Percentiles rank a stretch among this genome's conserved stretches.
phyloP scores from a whole-genome alignment of 345 rosid genomes.

The Durio zibethinus region DNA sequence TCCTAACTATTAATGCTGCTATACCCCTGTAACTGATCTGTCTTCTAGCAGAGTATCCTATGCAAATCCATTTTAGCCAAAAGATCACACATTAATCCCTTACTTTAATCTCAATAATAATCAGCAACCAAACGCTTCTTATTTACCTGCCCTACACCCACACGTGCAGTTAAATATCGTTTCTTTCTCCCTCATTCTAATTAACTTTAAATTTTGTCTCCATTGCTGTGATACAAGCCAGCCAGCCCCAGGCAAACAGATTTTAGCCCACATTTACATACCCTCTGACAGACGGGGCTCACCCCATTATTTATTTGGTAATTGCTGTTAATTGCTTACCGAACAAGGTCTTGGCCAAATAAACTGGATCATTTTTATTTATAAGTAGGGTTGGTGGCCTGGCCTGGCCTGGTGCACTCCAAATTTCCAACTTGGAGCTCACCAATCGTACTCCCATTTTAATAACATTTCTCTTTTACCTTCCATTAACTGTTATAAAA shows the following conservation, averaged over 20 bases:
- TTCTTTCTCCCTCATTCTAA: neutral
- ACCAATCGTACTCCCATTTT: constrained; percentile 5
- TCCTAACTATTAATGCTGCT: too few relatives aligned
- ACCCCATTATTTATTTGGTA: neutral
- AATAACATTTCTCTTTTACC: constrained; percentile 8
- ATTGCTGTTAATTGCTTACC: too few relatives aligned
- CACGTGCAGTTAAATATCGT: constrained; percentile 3
- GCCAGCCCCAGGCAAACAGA: too few relatives aligned
- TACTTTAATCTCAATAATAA: neutral
- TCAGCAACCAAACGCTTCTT: neutral
- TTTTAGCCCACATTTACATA: neutral
- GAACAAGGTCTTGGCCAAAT: constrained; percentile 13
- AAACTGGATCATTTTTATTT: neutral
- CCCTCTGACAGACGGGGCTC: neutral
- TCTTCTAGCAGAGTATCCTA: constrained; percentile 19
- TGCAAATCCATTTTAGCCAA: neutral
- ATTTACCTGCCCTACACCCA: constrained; percentile 3
- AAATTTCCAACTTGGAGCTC: neutral
- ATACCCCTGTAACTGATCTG: neutral
- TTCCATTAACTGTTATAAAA: neutral
- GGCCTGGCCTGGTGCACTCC: neutral
- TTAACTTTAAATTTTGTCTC: neutral
- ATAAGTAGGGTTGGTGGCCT: constrained; percentile 24
- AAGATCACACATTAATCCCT: neutral
- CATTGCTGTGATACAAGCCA: too few relatives aligned